These are phyloP conservation scores for Dendrobium chrysotoxum DNA, from an alignment of 106 monocot genomes.

Conservation along the genomic window DNA sequence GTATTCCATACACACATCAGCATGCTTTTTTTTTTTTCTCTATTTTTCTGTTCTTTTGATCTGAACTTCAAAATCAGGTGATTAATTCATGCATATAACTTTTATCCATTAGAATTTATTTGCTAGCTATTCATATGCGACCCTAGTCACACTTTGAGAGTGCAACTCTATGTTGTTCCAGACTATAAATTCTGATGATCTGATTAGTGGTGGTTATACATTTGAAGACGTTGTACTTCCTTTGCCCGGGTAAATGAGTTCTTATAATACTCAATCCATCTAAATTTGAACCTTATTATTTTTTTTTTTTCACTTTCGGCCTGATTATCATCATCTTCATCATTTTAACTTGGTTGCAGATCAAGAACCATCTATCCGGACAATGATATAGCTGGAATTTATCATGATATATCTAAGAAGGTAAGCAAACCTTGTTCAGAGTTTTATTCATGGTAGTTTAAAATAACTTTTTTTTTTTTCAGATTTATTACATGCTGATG, in stretches of 20 bases:
- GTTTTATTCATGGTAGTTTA: no score
- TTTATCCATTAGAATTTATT: not conserved
- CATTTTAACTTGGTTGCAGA: constrained; percentile 27
- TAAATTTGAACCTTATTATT: not conserved
- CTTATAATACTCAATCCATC: not conserved
- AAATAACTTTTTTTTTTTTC: not conserved
- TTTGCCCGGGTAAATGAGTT: constrained; percentile 75
- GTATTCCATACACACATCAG: not conserved
- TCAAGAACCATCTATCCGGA: constrained; percentile 74
- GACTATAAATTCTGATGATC: constrained; percentile 65
- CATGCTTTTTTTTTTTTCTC: not conserved
- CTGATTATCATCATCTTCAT: not conserved
- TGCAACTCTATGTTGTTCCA: constrained; percentile 16
- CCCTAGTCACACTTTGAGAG: not conserved
- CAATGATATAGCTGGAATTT: constrained; percentile 74
- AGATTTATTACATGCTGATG: not conserved
- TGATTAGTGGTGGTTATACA: constrained; percentile 48
- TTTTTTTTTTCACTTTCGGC: not conserved
- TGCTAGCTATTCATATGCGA: not conserved
- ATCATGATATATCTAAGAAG: constrained; percentile 68
- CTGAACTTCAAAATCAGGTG: not conserved
- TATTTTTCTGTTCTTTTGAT: not conserved
- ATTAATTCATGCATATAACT: not conserved
- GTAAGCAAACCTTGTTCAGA: constrained; percentile 10
- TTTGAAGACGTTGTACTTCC: constrained; percentile 97